Percentiles rank a stretch among this genome's conserved stretches.
These are phyloP conservation scores for Paxillus involutus DNA, from an alignment of 768 basidiomycete genomes.

Conservation along the genomic window DNA sequence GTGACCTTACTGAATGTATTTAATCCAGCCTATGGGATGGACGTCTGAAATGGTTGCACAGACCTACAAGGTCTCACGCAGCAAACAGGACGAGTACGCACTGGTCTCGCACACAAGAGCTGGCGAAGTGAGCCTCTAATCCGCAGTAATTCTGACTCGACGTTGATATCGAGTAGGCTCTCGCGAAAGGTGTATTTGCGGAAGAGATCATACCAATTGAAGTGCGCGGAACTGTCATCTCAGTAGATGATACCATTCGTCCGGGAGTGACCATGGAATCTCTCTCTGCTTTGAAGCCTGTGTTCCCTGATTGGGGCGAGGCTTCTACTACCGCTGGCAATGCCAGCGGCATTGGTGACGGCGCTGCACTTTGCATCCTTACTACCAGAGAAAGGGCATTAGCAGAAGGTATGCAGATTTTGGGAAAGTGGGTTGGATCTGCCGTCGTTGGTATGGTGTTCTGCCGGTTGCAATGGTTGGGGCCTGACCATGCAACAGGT, in stretches of 20 bases:
- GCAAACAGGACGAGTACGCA: constrained; percentile 88
- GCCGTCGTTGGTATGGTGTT: constrained; percentile 66
- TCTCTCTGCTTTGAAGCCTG: constrained; percentile 79
- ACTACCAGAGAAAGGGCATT: constrained; percentile 79
- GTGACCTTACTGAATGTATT: background rate
- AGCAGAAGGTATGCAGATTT: constrained; percentile 70
- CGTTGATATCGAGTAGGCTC: constrained; percentile 44
- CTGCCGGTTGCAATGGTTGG: background rate
- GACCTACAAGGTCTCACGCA: constrained; percentile 71
- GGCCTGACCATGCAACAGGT: constrained; percentile 38
- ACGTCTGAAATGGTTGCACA: constrained; percentile 90
- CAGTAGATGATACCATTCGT: constrained; percentile 86
- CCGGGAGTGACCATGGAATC: constrained; percentile 78
- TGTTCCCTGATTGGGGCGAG: constrained; percentile 79
- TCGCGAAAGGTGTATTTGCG: constrained; percentile 69
- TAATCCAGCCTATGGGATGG: constrained; percentile 86
- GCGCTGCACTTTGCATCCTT: constrained; percentile 82
- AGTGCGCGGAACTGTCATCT: constrained; percentile 62
- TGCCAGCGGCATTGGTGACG: constrained; percentile 89
- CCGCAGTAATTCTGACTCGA: background rate
- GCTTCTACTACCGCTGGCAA: constrained; percentile 79
- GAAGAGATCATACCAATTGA: constrained; percentile 90
- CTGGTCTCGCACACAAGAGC: constrained; percentile 86
- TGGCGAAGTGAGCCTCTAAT: constrained; percentile 42
- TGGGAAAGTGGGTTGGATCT: constrained; percentile 82